Evolutionary conservation across 106 monocot genomes (phyloP), one percentile per base, ranked within the genome.

Genomic region (Gastrodia elata): DNA sequence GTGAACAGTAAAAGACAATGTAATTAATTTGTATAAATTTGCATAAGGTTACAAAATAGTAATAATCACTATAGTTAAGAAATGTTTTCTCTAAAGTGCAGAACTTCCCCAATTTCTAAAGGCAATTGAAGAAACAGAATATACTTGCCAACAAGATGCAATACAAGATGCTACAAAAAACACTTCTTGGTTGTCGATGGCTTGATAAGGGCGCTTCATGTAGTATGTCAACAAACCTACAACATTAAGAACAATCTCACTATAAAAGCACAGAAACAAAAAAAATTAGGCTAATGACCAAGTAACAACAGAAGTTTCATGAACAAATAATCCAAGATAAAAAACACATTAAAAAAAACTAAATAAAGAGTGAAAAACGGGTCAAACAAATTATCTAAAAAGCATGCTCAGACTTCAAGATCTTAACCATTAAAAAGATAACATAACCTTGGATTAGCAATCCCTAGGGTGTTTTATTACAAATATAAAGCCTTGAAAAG

Each of bases 121-220:
- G 36, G 32, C 13, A 67, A 67, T 22, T 67, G 3, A 28, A 58
- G 18, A 55, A 81, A 36, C 39, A 77, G 2, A 77, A 71, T 77
- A 52, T 74, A 84, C 95, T 83, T 90, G 83, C 93, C 90, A 98
- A 76, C 71, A 98, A 36, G 55, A 98, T 39, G 77, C 98, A 98
- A 44, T 91, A 98, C 25, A 98, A 58, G 33, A 91, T 68, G 55
- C 91, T 86, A 49, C 93, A 90, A 57, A 93, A 65, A 64, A 98
- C 64, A 72, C 86, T 85, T 76, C 78, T 83, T 44, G 32, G 85
- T 73, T 98, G 90, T 27, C 93, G 82, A 39, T 85, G 79, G 36
- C 83, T 83, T 16, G 91, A 85, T 40, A 94, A 68, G 32, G 98
- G 88, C 56, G 92, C 98, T 75, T 98, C 98, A 15, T 88, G 83